Evolutionary conservation across 139 green algal species (phyloP).

Genomic region (Spirogloea muscicola): DNA sequence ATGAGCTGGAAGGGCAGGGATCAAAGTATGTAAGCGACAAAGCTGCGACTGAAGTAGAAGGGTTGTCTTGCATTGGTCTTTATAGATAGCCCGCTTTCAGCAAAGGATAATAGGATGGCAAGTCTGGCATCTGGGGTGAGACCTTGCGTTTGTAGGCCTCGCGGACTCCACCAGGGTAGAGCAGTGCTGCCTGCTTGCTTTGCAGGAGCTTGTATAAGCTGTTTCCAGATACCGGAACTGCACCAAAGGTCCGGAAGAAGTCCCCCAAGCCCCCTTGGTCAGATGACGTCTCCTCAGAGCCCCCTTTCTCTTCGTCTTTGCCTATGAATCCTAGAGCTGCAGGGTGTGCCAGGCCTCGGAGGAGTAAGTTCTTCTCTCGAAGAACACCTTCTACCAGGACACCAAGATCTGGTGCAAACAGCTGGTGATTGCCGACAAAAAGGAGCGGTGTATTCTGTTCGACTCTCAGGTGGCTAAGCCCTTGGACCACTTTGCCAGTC

Average conservation of each 20-base stretch:
- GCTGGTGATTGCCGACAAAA: constrained; percentile 93
- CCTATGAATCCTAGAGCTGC: constrained; percentile 34
- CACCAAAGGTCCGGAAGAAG: constrained; percentile 81
- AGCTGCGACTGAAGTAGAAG: too few species aligned
- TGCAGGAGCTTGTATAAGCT: constrained; percentile 77
- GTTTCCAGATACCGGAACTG: constrained; percentile 72
- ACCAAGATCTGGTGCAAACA: constrained; percentile 68
- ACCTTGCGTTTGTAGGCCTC: constrained; percentile 16
- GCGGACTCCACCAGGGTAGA: constrained; percentile 68
- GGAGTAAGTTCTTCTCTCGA: constrained; percentile 57
- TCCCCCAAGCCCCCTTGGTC: background rate
- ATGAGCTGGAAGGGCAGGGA: too few species aligned
- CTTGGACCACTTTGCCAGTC: constrained; percentile 18
- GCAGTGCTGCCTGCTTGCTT: constrained; percentile 70
- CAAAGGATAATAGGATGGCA: too few species aligned
- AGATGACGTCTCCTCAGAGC: too few species aligned
- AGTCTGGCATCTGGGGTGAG: too few species aligned
- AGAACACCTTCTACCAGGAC: constrained; percentile 74
- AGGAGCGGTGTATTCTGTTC: constrained; percentile 40
- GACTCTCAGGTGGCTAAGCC: constrained; percentile 5
- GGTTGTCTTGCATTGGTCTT: too few species aligned
- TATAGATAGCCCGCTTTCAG: too few species aligned
- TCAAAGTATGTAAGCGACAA: too few species aligned
- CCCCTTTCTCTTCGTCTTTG: too few species aligned
- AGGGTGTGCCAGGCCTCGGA: constrained; percentile 80